These are phyloP conservation scores for Neurospora sp. DNA, from an alignment of 2,329 filamentous ascomycete species.

Conservation along the genomic window DNA sequence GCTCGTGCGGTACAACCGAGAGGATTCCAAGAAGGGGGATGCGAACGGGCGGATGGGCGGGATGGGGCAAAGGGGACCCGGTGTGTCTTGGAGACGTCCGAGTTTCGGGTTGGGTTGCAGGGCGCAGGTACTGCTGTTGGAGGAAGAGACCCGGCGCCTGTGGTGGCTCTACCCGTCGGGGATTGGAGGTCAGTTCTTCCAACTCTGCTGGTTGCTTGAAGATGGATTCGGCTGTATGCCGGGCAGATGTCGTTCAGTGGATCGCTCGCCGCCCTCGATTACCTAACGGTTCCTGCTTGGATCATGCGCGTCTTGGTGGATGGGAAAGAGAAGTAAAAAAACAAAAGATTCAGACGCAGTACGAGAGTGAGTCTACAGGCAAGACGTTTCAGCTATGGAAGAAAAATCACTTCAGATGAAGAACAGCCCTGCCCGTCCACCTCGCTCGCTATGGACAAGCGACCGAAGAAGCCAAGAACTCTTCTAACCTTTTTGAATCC, in stretches of 20 bases:
- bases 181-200: too few relatives aligned
- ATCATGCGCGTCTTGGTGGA: background rate
- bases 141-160: background rate
- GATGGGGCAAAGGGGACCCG: background rate
- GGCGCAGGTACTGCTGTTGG: background rate
- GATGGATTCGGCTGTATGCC: background rate
- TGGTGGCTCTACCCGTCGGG: background rate
- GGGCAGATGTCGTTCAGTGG: background rate
- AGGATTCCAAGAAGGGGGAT: background rate
- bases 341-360: background rate
- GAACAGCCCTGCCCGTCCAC: background rate
- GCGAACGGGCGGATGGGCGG: background rate
- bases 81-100: background rate
- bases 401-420: background rate
- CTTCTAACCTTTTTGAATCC: background rate
- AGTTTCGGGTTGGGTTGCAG: background rate
- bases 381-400: background rate
- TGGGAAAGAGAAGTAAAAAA: background rate
- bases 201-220: background rate
- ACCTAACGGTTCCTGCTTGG: background rate
- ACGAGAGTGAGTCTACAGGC: background rate
- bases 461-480: constrained; percentile 6
- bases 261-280: background rate
- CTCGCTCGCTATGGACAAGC: constrained; percentile 1
- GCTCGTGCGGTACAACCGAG: background rate